Evolutionary conservation across 352 stramenopile species (phyloP).

Genomic region (Globisporangium acanthophoron): DNA sequence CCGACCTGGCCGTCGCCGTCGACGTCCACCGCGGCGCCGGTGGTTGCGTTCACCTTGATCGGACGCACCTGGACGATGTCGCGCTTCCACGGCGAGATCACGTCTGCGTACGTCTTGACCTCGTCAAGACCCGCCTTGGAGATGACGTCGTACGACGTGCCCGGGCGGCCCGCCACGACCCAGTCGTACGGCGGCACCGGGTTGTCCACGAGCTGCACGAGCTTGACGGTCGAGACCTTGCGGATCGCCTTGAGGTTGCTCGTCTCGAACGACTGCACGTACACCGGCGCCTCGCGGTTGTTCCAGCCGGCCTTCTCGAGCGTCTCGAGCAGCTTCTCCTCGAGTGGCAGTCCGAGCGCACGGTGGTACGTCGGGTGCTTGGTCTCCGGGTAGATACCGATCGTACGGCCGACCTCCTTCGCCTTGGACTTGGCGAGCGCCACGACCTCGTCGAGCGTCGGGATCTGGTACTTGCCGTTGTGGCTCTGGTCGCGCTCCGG

Average conservation of each 20-base stretch:
- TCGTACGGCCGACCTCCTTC: slow-evolving; percentile 42
- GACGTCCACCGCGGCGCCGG: slow-evolving; percentile 39
- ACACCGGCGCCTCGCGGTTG: slow-evolving; percentile 50
- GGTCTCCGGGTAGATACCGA: slow-evolving; percentile 86
- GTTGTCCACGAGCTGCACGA: slow-evolving; percentile 51
- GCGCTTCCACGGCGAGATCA: slow-evolving; percentile 81
- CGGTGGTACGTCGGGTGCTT: slow-evolving; percentile 84
- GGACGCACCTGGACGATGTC: slow-evolving; percentile 57
- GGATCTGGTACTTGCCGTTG: slow-evolving; percentile 84
- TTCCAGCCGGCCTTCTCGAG: slow-evolving; percentile 69
- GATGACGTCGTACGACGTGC: slow-evolving; percentile 50
- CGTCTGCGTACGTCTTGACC: slow-evolving; percentile 58
- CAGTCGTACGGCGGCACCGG: slow-evolving; percentile 51
- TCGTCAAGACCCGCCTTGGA: slow-evolving; percentile 51
- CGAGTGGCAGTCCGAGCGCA: slow-evolving; percentile 58
- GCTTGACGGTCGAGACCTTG: slow-evolving; percentile 56
- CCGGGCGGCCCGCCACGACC: slow-evolving; percentile 42
- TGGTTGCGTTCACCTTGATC: slow-evolving; percentile 26
- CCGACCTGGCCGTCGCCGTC: slow-evolving; percentile 59
- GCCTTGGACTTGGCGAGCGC: slow-evolving; percentile 67
- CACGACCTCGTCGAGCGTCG: slow-evolving; percentile 88
- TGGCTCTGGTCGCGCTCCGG: slow-evolving; percentile 71
- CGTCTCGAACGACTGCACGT: slow-evolving; percentile 76
- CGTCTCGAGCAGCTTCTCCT: slow-evolving; percentile 70
- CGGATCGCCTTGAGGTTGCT: slow-evolving; percentile 68